A percentile compares a stretch with the other conserved stretches of the same genome.
These are phyloP conservation scores for Taphrina communis DNA, from an alignment of 1,139 yeast genomes.

Conservation along the genomic window DNA sequence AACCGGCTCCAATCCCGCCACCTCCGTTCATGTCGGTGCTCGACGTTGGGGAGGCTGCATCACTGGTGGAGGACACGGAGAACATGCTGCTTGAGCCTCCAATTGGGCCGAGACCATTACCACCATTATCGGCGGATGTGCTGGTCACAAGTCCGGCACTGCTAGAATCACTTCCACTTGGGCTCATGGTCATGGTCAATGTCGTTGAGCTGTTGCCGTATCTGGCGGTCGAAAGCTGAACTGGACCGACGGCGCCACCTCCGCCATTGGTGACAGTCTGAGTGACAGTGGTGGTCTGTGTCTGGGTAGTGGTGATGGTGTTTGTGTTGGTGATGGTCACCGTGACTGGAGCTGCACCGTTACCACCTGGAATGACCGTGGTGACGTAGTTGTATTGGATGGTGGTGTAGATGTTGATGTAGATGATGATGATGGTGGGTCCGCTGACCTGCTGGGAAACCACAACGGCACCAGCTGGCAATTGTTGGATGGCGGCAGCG, in stretches of 20 bases:
- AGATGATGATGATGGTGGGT: conserved; percentile 8
- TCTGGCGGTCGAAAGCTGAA: conserved; percentile 1
- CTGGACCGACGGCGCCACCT: neutral
- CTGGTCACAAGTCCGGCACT: neutral
- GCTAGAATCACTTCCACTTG: neutral
- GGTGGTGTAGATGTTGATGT: neutral
- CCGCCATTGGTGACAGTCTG: conserved; percentile 13
- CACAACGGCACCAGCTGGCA: conserved; percentile 1
- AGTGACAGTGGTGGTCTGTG: conserved; percentile 13
- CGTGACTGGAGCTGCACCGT: conserved; percentile 1
- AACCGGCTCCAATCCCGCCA: neutral
- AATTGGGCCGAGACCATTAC: neutral
- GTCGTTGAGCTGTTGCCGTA: neutral
- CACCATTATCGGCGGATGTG: neutral
- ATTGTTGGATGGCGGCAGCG: neutral
- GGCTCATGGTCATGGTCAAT: neutral
- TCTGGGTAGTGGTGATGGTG: conserved; percentile 8
- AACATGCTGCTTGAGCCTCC: neutral
- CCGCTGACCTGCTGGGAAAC: neutral
- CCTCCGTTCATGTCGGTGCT: neutral
- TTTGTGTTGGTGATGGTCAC: conserved; percentile 3
- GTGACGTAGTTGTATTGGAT: conserved; percentile 3
- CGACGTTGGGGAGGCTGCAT: neutral
- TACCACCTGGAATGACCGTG: neutral
- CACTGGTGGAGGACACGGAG: no score